These are phyloP conservation scores for Zymoseptoria passerinii DNA, from an alignment of 2,329 filamentous ascomycete species.

Conservation along the genomic window DNA sequence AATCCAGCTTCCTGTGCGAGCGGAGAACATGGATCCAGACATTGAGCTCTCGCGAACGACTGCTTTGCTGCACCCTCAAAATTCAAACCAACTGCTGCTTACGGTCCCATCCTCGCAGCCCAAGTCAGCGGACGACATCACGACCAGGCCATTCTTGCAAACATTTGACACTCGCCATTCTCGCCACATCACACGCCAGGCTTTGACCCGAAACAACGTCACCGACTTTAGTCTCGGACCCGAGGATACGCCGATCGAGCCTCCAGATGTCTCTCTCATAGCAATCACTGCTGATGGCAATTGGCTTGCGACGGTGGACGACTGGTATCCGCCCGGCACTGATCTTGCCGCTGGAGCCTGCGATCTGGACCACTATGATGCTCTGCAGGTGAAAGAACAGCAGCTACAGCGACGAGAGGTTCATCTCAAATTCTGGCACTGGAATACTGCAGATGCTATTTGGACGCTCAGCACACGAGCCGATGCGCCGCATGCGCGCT, in stretches of 20 bases:
- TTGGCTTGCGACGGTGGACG: slow-evolving; percentile 88
- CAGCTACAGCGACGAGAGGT: slow-evolving; percentile 55
- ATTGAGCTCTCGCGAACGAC: slow-evolving; percentile 17
- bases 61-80: slow-evolving; percentile 34
- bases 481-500: slow-evolving; percentile 63
- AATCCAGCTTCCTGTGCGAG: slow-evolving; percentile 49
- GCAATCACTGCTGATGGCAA: slow-evolving; percentile 70
- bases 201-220: slow-evolving; percentile 76
- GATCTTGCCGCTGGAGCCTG: slow-evolving; percentile 55
- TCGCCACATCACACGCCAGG: slow-evolving; percentile 75
- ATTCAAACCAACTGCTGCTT: slow-evolving; percentile 36
- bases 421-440: slow-evolving; percentile 85
- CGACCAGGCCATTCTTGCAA: slow-evolving; percentile 59
- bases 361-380: slow-evolving; percentile 19
- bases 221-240: slow-evolving; percentile 71
- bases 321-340: slow-evolving; percentile 68
- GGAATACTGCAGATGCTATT: slow-evolving; percentile 43
- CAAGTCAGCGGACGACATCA: slow-evolving; percentile 21
- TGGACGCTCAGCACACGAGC: slow-evolving; percentile 77
- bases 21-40: slow-evolving; percentile 6
- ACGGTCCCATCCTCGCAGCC: slow-evolving; percentile 47
- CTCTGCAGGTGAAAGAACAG: slow-evolving; percentile 33
- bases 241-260: slow-evolving; percentile 60
- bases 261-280: slow-evolving; percentile 69
- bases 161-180: slow-evolving; percentile 76